A percentile compares a stretch with the other conserved stretches of the same genome.
Evolutionary conservation across 768 basidiomycete genomes (phyloP).

Genomic region (Suillus bovinus): DNA sequence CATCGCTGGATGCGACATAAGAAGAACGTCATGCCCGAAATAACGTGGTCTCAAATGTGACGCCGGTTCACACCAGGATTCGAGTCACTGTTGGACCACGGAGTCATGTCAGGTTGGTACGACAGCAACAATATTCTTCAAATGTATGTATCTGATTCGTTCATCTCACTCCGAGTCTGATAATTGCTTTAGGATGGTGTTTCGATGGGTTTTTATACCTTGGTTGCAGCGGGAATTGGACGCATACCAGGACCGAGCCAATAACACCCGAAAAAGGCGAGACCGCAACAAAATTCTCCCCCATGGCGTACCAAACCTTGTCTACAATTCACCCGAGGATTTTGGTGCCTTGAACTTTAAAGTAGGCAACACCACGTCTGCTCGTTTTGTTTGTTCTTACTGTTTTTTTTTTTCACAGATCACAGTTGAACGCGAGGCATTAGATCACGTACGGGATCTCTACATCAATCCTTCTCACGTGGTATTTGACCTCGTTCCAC

Average conservation of each 20-base stretch:
- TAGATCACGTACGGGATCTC: slow-evolving; percentile 16
- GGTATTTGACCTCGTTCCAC: slow-evolving; percentile 17
- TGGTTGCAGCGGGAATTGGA: too few relatives aligned
- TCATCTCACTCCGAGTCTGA: slow-evolving; percentile 14
- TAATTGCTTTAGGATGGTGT: too few relatives aligned
- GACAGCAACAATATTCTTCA: too few relatives aligned
- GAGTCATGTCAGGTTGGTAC: slow-evolving; percentile 17
- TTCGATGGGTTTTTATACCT: too few relatives aligned
- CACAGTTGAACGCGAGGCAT: too few relatives aligned
- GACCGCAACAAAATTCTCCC: too few relatives aligned
- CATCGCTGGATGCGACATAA: slow-evolving; percentile 40
- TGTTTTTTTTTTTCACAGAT: too few relatives aligned
- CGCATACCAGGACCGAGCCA: too few relatives aligned
- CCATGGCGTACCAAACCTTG: slow-evolving; percentile 37
- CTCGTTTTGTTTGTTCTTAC: too few relatives aligned
- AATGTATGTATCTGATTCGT: too few relatives aligned
- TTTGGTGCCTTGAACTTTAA: slow-evolving; percentile 35
- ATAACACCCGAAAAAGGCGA: too few relatives aligned
- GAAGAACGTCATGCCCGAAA: slow-evolving; percentile 45
- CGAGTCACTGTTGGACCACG: slow-evolving; percentile 34
- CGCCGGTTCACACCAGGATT: slow-evolving; percentile 35
- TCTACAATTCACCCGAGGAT: slow-evolving; percentile 28
- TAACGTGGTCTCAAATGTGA: slow-evolving; percentile 39
- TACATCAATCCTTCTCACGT: slow-evolving; percentile 24
- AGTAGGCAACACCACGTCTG: slow-evolving; percentile 28